Evolutionary conservation across 2,329 filamentous ascomycete genomes (phyloP).

Genomic region (Zasmidium cellare): DNA sequence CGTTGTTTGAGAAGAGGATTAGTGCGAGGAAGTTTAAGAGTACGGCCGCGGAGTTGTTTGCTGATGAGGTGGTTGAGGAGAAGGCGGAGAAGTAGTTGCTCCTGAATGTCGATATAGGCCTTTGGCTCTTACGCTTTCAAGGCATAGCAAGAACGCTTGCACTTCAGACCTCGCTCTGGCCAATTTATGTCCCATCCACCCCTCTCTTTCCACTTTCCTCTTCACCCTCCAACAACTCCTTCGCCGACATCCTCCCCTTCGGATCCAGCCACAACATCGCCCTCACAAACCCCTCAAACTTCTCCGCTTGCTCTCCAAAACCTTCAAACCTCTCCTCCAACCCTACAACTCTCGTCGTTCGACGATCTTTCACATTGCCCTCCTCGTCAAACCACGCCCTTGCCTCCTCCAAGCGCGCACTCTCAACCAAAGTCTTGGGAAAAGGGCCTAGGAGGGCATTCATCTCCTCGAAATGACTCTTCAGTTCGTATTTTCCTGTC

Average conservation of each 20-base stretch:
- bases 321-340: no score
- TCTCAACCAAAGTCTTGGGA: not conserved
- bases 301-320: no score
- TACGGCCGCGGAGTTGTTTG: constrained; percentile 23
- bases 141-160: no score
- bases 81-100: not conserved
- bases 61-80: not conserved
- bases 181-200: not conserved
- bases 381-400: not conserved
- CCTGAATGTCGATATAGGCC: no score
- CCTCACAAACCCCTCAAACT: no score
- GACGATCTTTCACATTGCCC: not conserved
- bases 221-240: no score
- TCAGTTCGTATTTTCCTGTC: not conserved
- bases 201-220: no score
- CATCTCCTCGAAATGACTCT: not conserved
- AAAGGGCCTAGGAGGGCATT: not conserved
- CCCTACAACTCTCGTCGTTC: no score
- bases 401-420: not conserved
- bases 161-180: not conserved
- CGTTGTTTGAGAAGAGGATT: constrained; percentile 53
- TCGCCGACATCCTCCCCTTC: no score
- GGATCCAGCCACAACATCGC: no score
- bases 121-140: no score
- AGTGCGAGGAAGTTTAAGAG: constrained; percentile 43